Evolutionary conservation across 441 rosid species (phyloP), one percentile per base, ranked within the genome.

Genomic region (Bocquillonia castaneifolia): DNA sequence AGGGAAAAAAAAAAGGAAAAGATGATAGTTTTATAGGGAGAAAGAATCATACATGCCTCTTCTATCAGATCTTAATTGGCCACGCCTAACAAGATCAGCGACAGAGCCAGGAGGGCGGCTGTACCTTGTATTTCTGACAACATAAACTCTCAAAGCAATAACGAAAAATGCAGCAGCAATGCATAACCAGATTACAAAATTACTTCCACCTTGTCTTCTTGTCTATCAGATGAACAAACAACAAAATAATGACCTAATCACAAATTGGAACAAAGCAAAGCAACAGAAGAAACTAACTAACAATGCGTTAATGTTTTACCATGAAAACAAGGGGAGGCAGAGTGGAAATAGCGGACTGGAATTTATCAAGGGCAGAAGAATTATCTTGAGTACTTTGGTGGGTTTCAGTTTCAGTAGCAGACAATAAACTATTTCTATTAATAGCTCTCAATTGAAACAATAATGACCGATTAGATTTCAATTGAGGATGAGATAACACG

Each of bases 31-130:
- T 10, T 22, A 42, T 32, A 66, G 78, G 78, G 76, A 72, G 36
- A 34, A n/a, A 74, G 48, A 81, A 77, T 83, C 99, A 78, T 91
- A 91, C 99, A 94, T 91, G 97, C 99, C 97, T 90, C 99, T 88
- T 88, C 96, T 86, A 87, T 90, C 97, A 31, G 97, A 91, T 85
- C 96, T 83, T 18, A 94, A 82, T 81, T 91, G 96, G 64, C 97
- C 97, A 10, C 97, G 96, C 74, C 97, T 88, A 62, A 94, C 99
- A 71, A 94, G 96, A 83, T 94, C 99, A 64, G 93, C 85, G 28
- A 91, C 94, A 6, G 97, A 82, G 59, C 99, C 97, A 68, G 96
- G 80, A 67, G 95, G 79, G 62, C 40, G 83, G 36, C 69, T 73
- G 17, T 81, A 50, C 72, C 77, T 87, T n/a, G 85, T 80, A 78